Conservation (phyloP, 1,284 basidiomycete genomes). For the Irpex lacteus region DNA sequence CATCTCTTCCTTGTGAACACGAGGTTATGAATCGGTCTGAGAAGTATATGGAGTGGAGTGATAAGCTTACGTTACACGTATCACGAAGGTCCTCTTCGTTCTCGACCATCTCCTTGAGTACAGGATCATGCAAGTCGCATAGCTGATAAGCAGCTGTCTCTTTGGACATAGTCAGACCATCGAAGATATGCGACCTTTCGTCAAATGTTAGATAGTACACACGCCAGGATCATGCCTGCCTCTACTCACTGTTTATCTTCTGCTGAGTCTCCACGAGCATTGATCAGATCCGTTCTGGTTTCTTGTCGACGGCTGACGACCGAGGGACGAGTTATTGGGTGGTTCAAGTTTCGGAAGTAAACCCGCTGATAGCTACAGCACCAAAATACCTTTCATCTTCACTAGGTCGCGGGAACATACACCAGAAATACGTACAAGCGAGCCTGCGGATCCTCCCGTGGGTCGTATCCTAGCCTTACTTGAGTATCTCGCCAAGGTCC, state of each 20-base stretch:
- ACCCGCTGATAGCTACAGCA: conserved; percentile 72
- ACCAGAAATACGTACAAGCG: conserved; percentile 55
- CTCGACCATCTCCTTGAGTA: conserved; percentile 78
- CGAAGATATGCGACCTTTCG: conserved; percentile 78
- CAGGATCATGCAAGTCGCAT: conserved; percentile 85
- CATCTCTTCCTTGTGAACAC: conserved; percentile 57
- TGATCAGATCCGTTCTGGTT: conserved; percentile 26
- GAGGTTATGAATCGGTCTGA: conserved; percentile 23
- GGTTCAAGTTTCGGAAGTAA: conserved; percentile 81
- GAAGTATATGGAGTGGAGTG: neutral
- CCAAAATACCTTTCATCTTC: too few species aligned
- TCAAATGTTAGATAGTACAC: too few species aligned
- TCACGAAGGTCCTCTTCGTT: conserved; percentile 66
- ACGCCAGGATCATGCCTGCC: too few species aligned
- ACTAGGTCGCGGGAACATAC: conserved; percentile 10
- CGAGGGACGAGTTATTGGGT: conserved; percentile 71
- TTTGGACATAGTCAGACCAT: conserved; percentile 76
- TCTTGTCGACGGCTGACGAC: conserved; percentile 68
- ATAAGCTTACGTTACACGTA: conserved; percentile 52
- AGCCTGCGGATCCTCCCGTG: conserved; percentile 66
- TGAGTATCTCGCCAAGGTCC: conserved; percentile 93
- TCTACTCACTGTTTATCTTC: conserved; percentile 25
- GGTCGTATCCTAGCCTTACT: conserved; percentile 88
- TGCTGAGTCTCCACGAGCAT: conserved; percentile 18
- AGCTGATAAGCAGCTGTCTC: conserved; percentile 92